Evolutionary conservation across 441 rosid species (phyloP).

Genomic region (Gossypium armourianum): DNA sequence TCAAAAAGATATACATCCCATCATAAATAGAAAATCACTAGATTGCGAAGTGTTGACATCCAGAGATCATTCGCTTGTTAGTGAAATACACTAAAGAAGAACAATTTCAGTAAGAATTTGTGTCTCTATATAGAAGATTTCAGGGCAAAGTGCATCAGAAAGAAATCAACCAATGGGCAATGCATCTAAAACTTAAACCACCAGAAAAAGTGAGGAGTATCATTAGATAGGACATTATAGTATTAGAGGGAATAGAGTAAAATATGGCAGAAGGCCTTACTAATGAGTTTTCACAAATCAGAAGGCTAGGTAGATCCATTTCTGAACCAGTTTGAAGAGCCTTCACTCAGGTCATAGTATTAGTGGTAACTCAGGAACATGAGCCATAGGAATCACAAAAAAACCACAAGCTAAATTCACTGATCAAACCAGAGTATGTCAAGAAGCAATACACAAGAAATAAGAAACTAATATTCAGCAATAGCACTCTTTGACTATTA

Average conservation of each 20-base stretch:
- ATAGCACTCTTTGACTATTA: neutral
- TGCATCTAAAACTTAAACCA: slow-evolving; percentile 4
- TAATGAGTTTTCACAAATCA: slow-evolving; percentile 3
- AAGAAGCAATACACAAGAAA: neutral
- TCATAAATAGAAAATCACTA: neutral
- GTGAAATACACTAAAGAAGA: neutral
- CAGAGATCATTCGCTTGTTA: neutral
- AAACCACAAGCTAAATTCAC: neutral
- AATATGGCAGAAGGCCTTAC: neutral
- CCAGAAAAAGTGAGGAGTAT: neutral
- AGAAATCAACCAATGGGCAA: neutral
- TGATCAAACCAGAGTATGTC: neutral
- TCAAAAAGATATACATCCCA: neutral
- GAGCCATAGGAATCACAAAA: neutral
- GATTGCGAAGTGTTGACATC: neutral
- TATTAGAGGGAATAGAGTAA: neutral
- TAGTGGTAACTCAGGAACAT: neutral
- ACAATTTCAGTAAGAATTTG: neutral
- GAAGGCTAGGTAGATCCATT: neutral
- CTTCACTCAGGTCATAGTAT: neutral
- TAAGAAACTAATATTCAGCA: neutral
- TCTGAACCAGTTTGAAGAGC: slow-evolving; percentile 7
- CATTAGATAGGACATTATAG: neutral
- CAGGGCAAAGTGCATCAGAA: neutral
- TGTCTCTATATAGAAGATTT: neutral